phyloP scores from a whole-genome alignment of 192 early-diverging fungal genomes.

The Coemansia sp. region DNA sequence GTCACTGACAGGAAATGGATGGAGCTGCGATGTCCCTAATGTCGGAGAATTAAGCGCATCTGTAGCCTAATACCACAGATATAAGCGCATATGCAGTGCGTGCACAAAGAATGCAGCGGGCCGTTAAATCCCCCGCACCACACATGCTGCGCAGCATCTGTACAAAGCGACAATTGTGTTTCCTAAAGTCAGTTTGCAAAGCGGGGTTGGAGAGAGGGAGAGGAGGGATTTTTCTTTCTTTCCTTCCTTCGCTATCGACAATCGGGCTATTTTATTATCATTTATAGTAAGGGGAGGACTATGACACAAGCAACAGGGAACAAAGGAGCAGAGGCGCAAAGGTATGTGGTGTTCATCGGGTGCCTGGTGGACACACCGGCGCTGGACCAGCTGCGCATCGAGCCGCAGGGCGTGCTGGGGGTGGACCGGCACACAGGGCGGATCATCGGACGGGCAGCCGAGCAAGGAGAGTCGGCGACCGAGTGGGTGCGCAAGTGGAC shows the following conservation, averaged over 20 bases:
- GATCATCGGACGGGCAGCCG: slow-evolving; percentile 56
- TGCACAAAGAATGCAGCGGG: slow-evolving; percentile 5
- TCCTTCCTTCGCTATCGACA: no score
- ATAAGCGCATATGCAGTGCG: not conserved
- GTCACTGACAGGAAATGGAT: no score
- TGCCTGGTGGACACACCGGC: slow-evolving; percentile 68
- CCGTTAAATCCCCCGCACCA: not conserved
- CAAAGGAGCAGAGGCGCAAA: not conserved
- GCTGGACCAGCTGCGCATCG: slow-evolving; percentile 65
- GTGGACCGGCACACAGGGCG: slow-evolving; percentile 61
- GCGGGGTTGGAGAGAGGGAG: no score
- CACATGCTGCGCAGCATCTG: no score
- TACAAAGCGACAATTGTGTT: no score
- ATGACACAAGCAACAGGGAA: no score
- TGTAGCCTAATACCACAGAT: no score
- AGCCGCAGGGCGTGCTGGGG: slow-evolving; percentile 65
- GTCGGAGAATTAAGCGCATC: not conserved
- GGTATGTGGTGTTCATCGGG: slow-evolving; percentile 58
- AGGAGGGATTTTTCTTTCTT: no score
- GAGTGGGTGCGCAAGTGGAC: slow-evolving; percentile 33
- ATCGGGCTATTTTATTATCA: no score
- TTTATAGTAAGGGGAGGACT: no score
- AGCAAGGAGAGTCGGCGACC: slow-evolving; percentile 21
- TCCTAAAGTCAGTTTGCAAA: no score
- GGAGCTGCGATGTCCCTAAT: no score